Evolutionary conservation across 2,329 filamentous ascomycete species (phyloP).

Genomic region (Fusarium annulatum): DNA sequence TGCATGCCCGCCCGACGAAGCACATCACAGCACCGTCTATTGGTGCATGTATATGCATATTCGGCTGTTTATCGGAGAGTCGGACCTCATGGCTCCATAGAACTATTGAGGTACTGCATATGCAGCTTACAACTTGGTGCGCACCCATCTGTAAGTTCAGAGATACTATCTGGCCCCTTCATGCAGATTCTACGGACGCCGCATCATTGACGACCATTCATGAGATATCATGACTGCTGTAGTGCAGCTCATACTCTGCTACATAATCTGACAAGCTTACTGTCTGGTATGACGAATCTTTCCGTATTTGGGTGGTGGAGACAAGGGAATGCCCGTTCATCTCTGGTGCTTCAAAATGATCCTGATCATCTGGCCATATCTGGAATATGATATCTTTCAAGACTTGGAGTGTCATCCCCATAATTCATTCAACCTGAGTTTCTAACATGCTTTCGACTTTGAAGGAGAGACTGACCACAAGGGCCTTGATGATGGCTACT

Average conservation of each 20-base stretch:
- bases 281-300: neutral
- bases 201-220: neutral
- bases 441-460: too few relatives aligned
- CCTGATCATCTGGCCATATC: too few relatives aligned
- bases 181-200: neutral
- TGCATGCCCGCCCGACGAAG: neutral
- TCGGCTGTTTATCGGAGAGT: neutral
- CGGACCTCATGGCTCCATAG: too few relatives aligned
- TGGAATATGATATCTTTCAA: too few relatives aligned
- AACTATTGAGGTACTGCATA: neutral
- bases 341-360: neutral
- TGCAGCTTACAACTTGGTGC: neutral
- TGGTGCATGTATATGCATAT: accelerated
- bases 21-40: accelerated
- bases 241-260: too few relatives aligned
- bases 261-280: too few relatives aligned
- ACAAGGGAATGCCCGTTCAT: neutral
- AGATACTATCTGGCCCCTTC: neutral
- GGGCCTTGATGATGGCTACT: neutral
- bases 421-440: too few relatives aligned
- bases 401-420: too few relatives aligned
- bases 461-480: neutral
- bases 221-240: neutral
- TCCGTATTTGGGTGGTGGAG: neutral
- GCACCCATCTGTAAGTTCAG: neutral